These are phyloP conservation scores for Tremella mesenterica DNA, from an alignment of 768 basidiomycete genomes.

Conservation along the genomic window DNA sequence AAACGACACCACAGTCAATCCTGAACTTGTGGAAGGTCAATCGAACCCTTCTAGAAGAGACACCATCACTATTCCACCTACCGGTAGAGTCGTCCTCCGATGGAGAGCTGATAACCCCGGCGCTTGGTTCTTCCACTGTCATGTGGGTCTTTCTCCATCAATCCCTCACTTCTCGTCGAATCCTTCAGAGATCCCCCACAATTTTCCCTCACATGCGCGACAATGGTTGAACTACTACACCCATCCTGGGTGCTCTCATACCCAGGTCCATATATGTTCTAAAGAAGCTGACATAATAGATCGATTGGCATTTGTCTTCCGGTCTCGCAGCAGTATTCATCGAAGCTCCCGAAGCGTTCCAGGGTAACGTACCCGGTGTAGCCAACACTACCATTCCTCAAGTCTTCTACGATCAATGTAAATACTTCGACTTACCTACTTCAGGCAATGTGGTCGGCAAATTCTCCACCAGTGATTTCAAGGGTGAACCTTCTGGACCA, in stretches of 20 bases:
- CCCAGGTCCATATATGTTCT: too few relatives aligned
- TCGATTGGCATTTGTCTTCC: conserved; percentile 42
- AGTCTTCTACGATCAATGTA: conserved; percentile 63
- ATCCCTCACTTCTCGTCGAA: neutral
- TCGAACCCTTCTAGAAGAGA: conserved; percentile 87
- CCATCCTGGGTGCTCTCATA: neutral
- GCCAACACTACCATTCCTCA: conserved; percentile 49
- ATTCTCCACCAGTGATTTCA: conserved; percentile 57
- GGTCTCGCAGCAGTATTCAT: conserved; percentile 81
- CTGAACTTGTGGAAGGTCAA: conserved; percentile 66
- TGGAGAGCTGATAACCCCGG: conserved; percentile 88
- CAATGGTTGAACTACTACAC: neutral
- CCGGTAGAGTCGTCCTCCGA: conserved; percentile 62
- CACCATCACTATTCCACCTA: conserved; percentile 66
- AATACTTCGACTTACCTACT: conserved; percentile 52
- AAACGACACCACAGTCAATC: conserved; percentile 67
- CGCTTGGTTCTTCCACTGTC: conserved; percentile 54
- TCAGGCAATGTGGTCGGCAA: conserved; percentile 84
- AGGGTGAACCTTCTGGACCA: conserved; percentile 54
- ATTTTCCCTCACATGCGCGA: too few relatives aligned
- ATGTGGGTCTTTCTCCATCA: conserved; percentile 47
- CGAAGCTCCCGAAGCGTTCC: conserved; percentile 66
- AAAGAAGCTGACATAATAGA: conserved; percentile 16
- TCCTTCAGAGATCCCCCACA: too few relatives aligned
- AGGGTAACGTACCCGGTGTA: conserved; percentile 46